These are phyloP conservation scores for Musa itinerans DNA, from an alignment of 176 grass and related monocot species.

Conservation along the genomic window DNA sequence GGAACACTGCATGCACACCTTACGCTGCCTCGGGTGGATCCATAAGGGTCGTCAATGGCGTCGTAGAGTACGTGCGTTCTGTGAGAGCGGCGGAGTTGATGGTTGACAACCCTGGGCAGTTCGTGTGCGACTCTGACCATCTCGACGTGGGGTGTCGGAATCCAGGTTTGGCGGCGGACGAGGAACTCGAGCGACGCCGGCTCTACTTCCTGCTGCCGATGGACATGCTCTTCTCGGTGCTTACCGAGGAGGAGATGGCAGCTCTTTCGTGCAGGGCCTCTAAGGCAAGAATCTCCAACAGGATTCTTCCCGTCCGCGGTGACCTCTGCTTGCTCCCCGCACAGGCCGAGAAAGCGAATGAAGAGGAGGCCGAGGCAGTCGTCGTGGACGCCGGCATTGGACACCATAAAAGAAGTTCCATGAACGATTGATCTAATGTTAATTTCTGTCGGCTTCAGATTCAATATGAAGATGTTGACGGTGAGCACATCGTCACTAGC, in stretches of 20 bases:
- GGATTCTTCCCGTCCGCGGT: slow-evolving; percentile 40
- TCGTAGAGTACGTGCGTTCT: slow-evolving; percentile 29
- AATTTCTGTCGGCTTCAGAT: no score
- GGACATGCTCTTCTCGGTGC: slow-evolving; percentile 96
- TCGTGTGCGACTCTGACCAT: slow-evolving; percentile 52
- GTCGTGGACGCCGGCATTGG: slow-evolving; percentile 54
- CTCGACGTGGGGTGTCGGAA: slow-evolving; percentile 58
- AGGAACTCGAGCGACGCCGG: slow-evolving; percentile 44
- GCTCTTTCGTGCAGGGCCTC: slow-evolving; percentile 37
- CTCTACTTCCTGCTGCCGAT: slow-evolving; percentile 80
- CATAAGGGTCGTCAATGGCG: slow-evolving; percentile 48
- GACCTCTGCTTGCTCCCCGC: slow-evolving; percentile 37
- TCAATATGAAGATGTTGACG: no score
- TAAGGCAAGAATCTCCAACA: neutral
- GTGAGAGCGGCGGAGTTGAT: slow-evolving; percentile 50
- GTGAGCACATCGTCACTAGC: no score
- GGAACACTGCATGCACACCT: slow-evolving; percentile 47
- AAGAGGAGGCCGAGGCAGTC: slow-evolving; percentile 27
- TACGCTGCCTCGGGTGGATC: neutral
- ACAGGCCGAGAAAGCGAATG: slow-evolving; percentile 4
- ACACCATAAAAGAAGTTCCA: slow-evolving; percentile 65
- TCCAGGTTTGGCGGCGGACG: slow-evolving; percentile 42
- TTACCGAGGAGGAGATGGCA: slow-evolving; percentile 84
- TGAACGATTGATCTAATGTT: slow-evolving; percentile 7
- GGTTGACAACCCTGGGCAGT: slow-evolving; percentile 55